Percentiles rank a stretch among this genome's conserved stretches.
phyloP scores from a whole-genome alignment of 2,329 filamentous ascomycete genomes.

The Aspergillus hortae region DNA sequence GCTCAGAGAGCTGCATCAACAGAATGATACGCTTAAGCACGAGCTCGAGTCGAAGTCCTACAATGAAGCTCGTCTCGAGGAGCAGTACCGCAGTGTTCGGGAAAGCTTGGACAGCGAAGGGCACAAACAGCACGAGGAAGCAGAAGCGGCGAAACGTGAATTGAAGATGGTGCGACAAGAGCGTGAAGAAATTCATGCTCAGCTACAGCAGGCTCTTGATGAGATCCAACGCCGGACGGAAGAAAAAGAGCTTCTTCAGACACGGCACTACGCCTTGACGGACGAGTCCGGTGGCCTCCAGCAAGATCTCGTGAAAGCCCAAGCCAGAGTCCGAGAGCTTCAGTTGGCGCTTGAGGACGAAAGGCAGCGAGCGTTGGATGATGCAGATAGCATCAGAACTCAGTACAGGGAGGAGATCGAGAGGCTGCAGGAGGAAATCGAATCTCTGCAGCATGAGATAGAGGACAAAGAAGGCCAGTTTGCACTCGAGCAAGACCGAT shows the following conservation, averaged over 20 bases:
- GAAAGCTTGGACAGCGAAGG: conserved; percentile 36
- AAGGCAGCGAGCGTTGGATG: conserved; percentile 56
- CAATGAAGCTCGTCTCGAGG: conserved; percentile 48
- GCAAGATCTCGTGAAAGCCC: conserved; percentile 54
- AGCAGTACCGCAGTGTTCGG: conserved; percentile 42
- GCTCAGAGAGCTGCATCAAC: conserved; percentile 51
- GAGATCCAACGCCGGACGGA: conserved; percentile 57
- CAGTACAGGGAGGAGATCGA: conserved; percentile 56
- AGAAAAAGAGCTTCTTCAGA: conserved; percentile 68
- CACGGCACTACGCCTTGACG: conserved; percentile 64
- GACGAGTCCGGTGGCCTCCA: conserved; percentile 66
- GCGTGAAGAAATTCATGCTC: conserved; percentile 39
- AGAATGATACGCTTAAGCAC: conserved; percentile 42
- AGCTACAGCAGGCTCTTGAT: conserved; percentile 55
- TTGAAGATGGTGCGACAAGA: conserved; percentile 45
- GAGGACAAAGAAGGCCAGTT: conserved; percentile 68
- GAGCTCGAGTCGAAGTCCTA: conserved; percentile 44
- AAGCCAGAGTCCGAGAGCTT: conserved; percentile 44
- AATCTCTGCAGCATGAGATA: conserved; percentile 60
- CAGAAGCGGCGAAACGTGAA: conserved; percentile 42
- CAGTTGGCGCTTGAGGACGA: conserved; percentile 51
- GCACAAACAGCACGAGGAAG: conserved; percentile 40
- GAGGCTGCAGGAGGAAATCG: conserved; percentile 54
- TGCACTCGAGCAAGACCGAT: conserved; percentile 68
- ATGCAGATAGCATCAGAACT: conserved; percentile 57